Percentiles rank a stretch among this genome's conserved stretches.
These are phyloP conservation scores for Truncatella angustata DNA, from an alignment of 2,329 filamentous ascomycete genomes.

Conservation along the genomic window DNA sequence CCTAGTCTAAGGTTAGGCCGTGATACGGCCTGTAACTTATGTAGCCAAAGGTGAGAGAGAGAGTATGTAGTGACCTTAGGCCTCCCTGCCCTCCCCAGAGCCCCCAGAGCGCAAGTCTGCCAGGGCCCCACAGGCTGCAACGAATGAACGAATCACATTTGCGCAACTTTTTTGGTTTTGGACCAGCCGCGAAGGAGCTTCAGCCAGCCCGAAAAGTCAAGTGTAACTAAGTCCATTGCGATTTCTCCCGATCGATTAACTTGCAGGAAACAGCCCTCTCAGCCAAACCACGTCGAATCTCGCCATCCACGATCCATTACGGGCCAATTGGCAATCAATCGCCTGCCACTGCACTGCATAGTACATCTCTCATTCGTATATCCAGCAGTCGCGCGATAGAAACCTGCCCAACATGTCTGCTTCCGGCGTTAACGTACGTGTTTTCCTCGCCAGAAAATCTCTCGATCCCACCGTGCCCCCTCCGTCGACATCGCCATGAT, in stretches of 20 bases:
- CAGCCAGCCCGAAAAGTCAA: conserved; percentile 16
- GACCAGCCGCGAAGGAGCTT: background rate
- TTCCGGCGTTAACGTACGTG: conserved; percentile 67
- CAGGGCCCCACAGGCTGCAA: background rate
- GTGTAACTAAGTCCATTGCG: no score
- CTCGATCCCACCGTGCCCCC: background rate
- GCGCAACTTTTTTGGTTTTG: no score
- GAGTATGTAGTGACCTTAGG: no score
- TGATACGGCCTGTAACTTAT: no score
- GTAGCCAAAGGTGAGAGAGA: no score
- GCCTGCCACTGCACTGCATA: conserved; percentile 30
- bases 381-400: conserved; percentile 39
- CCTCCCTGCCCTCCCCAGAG: no score
- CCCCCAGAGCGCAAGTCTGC: no score
- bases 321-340: conserved; percentile 44
- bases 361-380: conserved; percentile 20
- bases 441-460: conserved; percentile 10
- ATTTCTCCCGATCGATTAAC: conserved; percentile 42
- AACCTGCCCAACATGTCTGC: conserved; percentile 57
- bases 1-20: no score
- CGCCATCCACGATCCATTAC: conserved; percentile 25
- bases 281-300: conserved; percentile 13
- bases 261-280: background rate
- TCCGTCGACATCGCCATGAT: background rate
- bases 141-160: no score